A percentile compares a stretch with the other conserved stretches of the same genome.
Conservation (phyloP, 2,329 filamentous ascomycete genomes). For the Penicillium frequentans region DNA sequence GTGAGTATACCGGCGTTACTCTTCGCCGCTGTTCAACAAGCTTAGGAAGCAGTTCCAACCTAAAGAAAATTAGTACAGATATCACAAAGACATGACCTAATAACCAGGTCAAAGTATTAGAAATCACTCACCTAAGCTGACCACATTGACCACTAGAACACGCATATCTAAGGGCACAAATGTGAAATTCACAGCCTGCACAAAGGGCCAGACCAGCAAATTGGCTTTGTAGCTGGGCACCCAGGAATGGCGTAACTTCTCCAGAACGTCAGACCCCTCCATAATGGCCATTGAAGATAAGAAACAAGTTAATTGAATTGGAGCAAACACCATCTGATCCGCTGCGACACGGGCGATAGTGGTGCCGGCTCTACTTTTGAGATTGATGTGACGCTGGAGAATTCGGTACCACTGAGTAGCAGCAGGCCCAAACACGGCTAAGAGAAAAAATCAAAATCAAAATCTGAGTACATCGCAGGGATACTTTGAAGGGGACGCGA, state of each 20-base stretch:
- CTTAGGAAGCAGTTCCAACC: slow-evolving; percentile 62
- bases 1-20: slow-evolving; percentile 17
- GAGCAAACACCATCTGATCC: slow-evolving; percentile 82
- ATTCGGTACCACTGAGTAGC: slow-evolving; percentile 85
- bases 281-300: slow-evolving; percentile 80
- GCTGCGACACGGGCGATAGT: slow-evolving; percentile 74
- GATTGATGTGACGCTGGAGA: slow-evolving; percentile 70
- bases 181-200: slow-evolving; percentile 85
- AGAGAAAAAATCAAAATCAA: background rate
- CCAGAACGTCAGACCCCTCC: slow-evolving; percentile 65
- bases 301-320: slow-evolving; percentile 79
- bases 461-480: background rate
- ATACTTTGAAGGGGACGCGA: background rate
- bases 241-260: slow-evolving; percentile 74
- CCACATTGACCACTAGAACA: slow-evolving; percentile 81
- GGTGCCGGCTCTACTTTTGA: slow-evolving; percentile 64
- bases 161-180: slow-evolving; percentile 80
- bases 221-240: slow-evolving; percentile 73
- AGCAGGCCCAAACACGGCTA: slow-evolving; percentile 77
- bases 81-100: background rate
- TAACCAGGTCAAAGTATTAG: background rate
- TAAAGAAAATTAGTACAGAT: slow-evolving; percentile 23
- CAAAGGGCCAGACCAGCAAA: slow-evolving; percentile 82
- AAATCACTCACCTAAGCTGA: slow-evolving; percentile 62
- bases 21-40: slow-evolving; percentile 53